Percentiles rank a stretch among this genome's conserved stretches.
Evolutionary conservation across 257 asterid genomes (phyloP).

Genomic region (Jacaranda copaia): DNA sequence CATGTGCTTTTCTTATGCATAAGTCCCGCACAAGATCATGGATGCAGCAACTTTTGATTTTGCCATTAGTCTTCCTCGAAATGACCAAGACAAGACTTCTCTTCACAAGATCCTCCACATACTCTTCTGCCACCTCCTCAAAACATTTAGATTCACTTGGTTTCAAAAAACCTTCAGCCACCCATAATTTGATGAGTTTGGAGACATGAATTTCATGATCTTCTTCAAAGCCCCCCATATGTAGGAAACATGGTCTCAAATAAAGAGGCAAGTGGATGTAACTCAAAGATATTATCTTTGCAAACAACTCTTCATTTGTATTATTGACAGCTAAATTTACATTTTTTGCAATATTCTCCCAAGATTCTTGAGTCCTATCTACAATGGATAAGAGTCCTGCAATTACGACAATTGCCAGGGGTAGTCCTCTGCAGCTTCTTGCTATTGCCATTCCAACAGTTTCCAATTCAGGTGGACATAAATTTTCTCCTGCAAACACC

Average conservation of each 20-base stretch:
- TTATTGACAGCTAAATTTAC: not conserved
- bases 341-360: not conserved
- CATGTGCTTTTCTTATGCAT: not conserved
- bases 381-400: conserved; percentile 3
- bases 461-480: not conserved
- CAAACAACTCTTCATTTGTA: no score
- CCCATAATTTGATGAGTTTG: conserved; percentile 6
- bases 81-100: not conserved
- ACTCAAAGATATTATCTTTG: no score
- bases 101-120: conserved; percentile 6
- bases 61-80: not conserved
- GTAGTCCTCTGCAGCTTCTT: conserved; percentile 17
- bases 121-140: not conserved
- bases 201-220: not conserved
- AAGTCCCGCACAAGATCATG: conserved; percentile 9
- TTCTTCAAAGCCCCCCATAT: not conserved
- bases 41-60: not conserved
- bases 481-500: not conserved
- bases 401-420: conserved; percentile 4
- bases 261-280: no score
- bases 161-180: not conserved
- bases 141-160: not conserved
- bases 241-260: not conserved
- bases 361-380: not conserved
- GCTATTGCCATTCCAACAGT: not conserved